Evolutionary conservation across 805 yeast genomes (phyloP), one percentile per base, ranked within the genome.

Genomic region (Saccharomycopsis amapae): DNA sequence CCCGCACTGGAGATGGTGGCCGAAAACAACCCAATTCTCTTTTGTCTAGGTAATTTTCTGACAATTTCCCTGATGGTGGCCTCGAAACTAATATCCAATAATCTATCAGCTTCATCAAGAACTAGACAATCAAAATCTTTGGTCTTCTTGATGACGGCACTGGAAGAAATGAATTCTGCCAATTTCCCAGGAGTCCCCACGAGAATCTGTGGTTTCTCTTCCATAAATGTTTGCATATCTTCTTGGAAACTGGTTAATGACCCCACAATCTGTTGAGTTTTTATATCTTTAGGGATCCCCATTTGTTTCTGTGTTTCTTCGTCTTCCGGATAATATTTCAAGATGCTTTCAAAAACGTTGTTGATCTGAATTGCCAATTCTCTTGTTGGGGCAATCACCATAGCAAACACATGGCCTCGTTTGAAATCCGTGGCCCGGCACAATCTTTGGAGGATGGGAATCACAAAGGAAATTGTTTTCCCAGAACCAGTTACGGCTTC

Each of bases 401-500:
- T 62, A 0, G 85, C 85, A 48, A 79, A 74, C 59, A 86, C 75
- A 50, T 80, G 81, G 9, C 93, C 94, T 51, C 71, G 73, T 48
- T 68, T 72, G 12, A 42, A 26, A 19, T 63, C 64, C 31, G 38
- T 55, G 53, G 51, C 56, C 15, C 35, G 9, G n/a, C 59, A 55
- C 5, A 88, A 62, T 54, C 79, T 81, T 55, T 88, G 90, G 3
- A 88, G 57, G 1, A 85, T 73, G 0, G 98, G 98, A 2, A 93
- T 71, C 3, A 80, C 77, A 66, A 85, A 93, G 2, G 97, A 83
- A n/a, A 89, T 62, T 0, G 98, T 93, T 61, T 93, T 93, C n/a
- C 98, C 98, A 0, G 97, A 88, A 0, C 98, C 98, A 0, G 98
- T 93, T 1, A 87, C 96, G 0, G 97, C 95, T 60, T 93, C 97